Evolutionary conservation across 163 green algal species (phyloP).

Genomic region (Scenedesmus sp.): DNA sequence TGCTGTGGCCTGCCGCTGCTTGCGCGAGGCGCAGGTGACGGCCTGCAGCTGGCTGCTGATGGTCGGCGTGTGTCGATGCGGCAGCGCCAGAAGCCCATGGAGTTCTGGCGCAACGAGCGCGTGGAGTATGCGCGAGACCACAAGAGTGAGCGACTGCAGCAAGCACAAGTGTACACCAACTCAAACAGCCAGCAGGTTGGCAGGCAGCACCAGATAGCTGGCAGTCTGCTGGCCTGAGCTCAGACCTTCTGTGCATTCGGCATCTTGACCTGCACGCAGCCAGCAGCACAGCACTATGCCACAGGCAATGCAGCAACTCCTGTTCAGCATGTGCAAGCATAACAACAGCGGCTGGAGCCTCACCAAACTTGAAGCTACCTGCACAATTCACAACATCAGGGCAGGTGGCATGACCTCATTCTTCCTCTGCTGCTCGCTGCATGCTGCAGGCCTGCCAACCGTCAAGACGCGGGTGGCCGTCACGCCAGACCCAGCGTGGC

Average conservation of each 20-base stretch:
- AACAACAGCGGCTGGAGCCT: not conserved
- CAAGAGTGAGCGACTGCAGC: constrained; percentile 63
- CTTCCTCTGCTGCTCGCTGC: not conserved
- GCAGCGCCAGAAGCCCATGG: constrained; percentile 64
- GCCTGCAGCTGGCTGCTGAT: constrained; percentile 22
- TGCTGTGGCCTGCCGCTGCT: not conserved
- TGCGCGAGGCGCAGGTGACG: constrained; percentile 5
- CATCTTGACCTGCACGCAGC: too few species aligned
- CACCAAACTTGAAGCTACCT: too few species aligned
- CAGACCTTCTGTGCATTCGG: too few species aligned
- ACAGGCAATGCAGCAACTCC: not conserved
- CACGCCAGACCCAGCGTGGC: constrained; percentile 70
- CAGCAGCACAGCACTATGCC: not conserved
- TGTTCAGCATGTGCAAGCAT: too few species aligned
- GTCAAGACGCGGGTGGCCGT: constrained; percentile 57
- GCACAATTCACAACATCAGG: too few species aligned
- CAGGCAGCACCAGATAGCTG: not conserved
- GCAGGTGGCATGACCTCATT: not conserved
- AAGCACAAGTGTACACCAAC: not conserved
- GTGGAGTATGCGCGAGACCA: constrained; percentile 70
- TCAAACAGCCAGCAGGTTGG: not conserved
- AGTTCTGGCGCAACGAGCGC: constrained; percentile 82
- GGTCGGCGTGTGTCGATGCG: constrained; percentile 69
- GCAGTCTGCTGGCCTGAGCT: not conserved
- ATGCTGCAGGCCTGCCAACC: constrained; percentile 65